Conservation (phyloP, 1,139 yeast species). For the Saccharomyces hybrid region DNA sequence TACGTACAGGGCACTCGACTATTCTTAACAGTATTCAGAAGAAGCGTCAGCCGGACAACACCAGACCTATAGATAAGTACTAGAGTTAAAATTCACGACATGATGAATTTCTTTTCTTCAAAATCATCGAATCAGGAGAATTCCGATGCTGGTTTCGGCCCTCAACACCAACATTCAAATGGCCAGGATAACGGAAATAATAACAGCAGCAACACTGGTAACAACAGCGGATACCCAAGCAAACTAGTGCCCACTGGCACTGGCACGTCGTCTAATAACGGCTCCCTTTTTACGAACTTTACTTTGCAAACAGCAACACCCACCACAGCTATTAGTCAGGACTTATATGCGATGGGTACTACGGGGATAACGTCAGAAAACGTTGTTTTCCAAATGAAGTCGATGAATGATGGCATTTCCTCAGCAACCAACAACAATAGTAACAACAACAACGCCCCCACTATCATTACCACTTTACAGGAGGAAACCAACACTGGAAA, state of each 20-base stretch:
- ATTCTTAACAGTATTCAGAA: background rate
- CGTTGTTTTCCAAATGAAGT: conserved; percentile 30
- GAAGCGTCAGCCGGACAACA: background rate
- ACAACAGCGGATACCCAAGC: conserved; percentile 13
- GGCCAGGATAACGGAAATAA: conserved; percentile 6
- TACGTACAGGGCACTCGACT: background rate
- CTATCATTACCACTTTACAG: conserved; percentile 13
- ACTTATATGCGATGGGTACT: conserved; percentile 62
- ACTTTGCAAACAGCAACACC: conserved; percentile 39
- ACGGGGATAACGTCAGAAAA: conserved; percentile 45
- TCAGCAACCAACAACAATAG: conserved; percentile 7
- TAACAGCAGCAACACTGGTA: conserved; percentile 7
- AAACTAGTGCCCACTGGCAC: background rate
- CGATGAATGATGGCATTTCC: conserved; percentile 16
- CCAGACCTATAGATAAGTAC: background rate
- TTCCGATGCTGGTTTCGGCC: conserved; percentile 1
- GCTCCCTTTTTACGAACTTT: conserved; percentile 24
- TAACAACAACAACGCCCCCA: conserved; percentile 13
- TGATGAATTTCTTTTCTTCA: conserved; percentile 28
- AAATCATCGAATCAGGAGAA: conserved; percentile 6
- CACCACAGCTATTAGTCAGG: conserved; percentile 58
- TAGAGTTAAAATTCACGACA: background rate
- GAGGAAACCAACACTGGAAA: background rate
- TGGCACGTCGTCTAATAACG: background rate
- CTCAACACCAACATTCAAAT: conserved; percentile 6